Evolutionary conservation across 1,284 basidiomycete genomes (phyloP).

Genomic region (Termitomyces sp.): DNA sequence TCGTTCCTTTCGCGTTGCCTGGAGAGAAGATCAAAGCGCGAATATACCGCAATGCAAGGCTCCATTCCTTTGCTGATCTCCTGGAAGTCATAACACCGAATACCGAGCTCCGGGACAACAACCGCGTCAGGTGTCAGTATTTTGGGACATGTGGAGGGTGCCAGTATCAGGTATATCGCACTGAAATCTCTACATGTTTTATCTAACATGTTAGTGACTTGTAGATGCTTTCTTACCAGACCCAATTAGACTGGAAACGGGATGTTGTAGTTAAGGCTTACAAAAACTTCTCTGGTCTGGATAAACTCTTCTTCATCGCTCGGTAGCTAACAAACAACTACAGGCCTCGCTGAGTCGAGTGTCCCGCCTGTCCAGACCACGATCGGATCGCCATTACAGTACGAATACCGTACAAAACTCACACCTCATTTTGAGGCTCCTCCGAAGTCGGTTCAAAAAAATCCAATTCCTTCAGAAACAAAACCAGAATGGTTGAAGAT

Average conservation of each 20-base stretch:
- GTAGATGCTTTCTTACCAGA: conserved; percentile 84
- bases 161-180: conserved; percentile 61
- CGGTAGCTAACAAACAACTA: not conserved
- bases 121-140: conserved; percentile 72
- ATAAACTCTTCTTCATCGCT: not conserved
- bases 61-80: conserved; percentile 77
- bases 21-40: conserved; percentile 73
- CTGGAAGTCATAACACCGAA: conserved; percentile 68
- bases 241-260: conserved; percentile 83
- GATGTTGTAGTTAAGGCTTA: conserved; percentile 88
- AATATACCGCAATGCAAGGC: conserved; percentile 60
- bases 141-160: conserved; percentile 81
- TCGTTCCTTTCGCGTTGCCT: conserved; percentile 80
- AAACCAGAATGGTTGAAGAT: conserved; percentile 71
- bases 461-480: conserved; percentile 25
- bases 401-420: conserved; percentile 93
- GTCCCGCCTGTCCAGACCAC: conserved; percentile 75
- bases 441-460: conserved; percentile 46
- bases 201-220: not conserved
- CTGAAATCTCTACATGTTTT: not conserved
- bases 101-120: conserved; percentile 59
- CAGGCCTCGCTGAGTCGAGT: conserved; percentile 51
- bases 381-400: conserved; percentile 83
- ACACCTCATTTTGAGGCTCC: conserved; percentile 94
- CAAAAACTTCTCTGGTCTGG: conserved; percentile 66